Percentiles rank a stretch among this genome's conserved stretches.
Conservation (phyloP, 148 eudicot genomes). For the Dysphania ambrosioides region DNA sequence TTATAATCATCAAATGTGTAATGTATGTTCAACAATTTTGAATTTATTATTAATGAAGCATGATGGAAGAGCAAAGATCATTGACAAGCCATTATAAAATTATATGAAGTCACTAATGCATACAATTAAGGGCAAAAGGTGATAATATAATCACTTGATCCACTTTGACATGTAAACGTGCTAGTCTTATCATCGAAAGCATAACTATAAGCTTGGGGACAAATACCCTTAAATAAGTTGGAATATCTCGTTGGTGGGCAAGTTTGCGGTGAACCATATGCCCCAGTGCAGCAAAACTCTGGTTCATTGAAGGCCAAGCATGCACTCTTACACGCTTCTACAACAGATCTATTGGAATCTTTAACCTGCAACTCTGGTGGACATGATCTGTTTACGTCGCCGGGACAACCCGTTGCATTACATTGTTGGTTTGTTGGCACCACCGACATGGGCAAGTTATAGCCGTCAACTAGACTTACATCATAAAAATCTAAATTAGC, state of each 20-base stretch:
- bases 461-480: constrained; percentile 52
- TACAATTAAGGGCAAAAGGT: constrained; percentile 32
- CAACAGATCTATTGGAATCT: constrained; percentile 5
- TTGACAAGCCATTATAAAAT: no score
- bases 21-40: no score
- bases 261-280: constrained; percentile 25
- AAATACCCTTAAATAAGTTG: constrained; percentile 34
- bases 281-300: constrained; percentile 52
- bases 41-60: no score
- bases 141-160: constrained; percentile 24
- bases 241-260: constrained; percentile 45
- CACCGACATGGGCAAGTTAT: constrained; percentile 39
- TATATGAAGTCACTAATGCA: no score
- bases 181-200: constrained; percentile 32
- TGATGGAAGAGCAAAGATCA: no score
- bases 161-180: constrained; percentile 30
- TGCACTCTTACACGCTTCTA: constrained; percentile 53
- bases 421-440: neutral
- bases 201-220: constrained; percentile 52
- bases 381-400: constrained; percentile 28
- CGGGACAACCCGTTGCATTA: constrained; percentile 14
- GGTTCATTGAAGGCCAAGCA: constrained; percentile 44
- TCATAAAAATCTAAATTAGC: constrained; percentile 34
- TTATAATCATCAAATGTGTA: no score
- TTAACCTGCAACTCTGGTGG: constrained; percentile 26